These are phyloP conservation scores for Aspergillus sp. DNA, from an alignment of 2,329 filamentous ascomycete species.

Conservation along the genomic window DNA sequence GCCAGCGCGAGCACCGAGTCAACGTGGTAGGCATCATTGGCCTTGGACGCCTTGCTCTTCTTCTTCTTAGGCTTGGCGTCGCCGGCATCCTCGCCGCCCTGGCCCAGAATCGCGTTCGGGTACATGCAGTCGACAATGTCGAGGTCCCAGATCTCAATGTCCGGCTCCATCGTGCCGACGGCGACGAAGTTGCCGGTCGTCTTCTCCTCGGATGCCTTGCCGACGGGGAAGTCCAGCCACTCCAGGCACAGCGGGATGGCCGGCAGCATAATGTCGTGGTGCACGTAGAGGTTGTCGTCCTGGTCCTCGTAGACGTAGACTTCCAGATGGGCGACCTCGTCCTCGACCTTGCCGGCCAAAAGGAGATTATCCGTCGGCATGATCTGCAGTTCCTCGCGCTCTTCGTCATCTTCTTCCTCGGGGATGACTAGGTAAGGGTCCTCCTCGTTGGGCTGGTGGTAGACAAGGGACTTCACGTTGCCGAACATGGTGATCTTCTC, in stretches of 20 bases:
- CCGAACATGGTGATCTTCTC: constrained; percentile 89
- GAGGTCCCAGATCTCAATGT: constrained; percentile 98
- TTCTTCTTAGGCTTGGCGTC: constrained; percentile 68
- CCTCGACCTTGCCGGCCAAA: constrained; percentile 88
- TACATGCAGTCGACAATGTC: constrained; percentile 98
- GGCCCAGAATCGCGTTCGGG: constrained; percentile 90
- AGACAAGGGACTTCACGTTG: constrained; percentile 88
- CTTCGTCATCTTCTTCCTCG: constrained; percentile 77
- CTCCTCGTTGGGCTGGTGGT: constrained; percentile 90
- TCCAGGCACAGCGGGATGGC: constrained; percentile 93
- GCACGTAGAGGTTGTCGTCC: constrained; percentile 95
- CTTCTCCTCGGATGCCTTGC: constrained; percentile 64
- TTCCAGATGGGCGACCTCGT: constrained; percentile 93
- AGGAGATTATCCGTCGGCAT: constrained; percentile 89
- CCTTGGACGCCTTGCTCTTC: constrained; percentile 87
- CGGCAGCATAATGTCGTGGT: constrained; percentile 99
- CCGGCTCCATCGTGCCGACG: constrained; percentile 94
- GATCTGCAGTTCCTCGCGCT: constrained; percentile 90
- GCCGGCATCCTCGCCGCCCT: constrained; percentile 52
- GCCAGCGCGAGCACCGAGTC: constrained; percentile 89
- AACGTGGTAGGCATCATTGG: constrained; percentile 89
- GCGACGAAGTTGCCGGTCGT: constrained; percentile 86
- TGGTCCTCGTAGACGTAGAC: constrained; percentile 97
- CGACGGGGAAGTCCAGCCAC: constrained; percentile 91
- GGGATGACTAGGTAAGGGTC: constrained; percentile 95